Evolutionary conservation across 208 protist species (phyloP), one percentile per base, ranked within the genome.

Genomic region (Trypanosoma cruzi): DNA sequence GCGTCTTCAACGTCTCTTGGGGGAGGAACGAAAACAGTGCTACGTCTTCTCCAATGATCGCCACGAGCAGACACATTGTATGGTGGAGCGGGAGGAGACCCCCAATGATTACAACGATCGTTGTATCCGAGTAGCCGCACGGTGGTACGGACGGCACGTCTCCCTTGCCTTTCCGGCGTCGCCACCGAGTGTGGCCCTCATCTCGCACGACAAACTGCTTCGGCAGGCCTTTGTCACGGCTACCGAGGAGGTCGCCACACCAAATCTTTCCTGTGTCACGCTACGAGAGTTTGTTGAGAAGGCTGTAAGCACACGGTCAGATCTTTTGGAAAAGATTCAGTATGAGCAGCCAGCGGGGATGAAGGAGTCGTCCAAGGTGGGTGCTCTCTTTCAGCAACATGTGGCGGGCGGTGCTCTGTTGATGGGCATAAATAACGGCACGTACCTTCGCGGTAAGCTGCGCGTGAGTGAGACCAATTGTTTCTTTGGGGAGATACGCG

Each of bases 41-140:
- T 95, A 93, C 73, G 90, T 94, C n/a, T 97, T 98, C 64, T 83
- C 85, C 4, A 97, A 98, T 71, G 93, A 98, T 71, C 79, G 82
- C 31, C 93, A 97, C 66, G 86, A 93, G 67, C 91, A 96, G 69
- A 96, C 93, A 20, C 86, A 89, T 80, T 89, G 86, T 64, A 40
- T 93, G 52, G 72, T 69, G 22, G 59, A 85, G 22, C 64, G 75
- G 36, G 82, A 84, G 32, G 95, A 98, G 71, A 82, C 81, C 13
- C 73, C 80, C 0, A 96, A 96, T 60, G 91, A 97, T 70, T 92
- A 81, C 78, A 97, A 97, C 70, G 93, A 98, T 68, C 82, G 92
- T 22, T 90, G 84, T 42, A 94, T 97, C 61, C 80, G 90, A 42
- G 86, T 89, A 1, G 82, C 93, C 0, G 80, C 85, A 28, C 66